Percentiles rank a stretch among this genome's conserved stretches.
Evolutionary conservation across 1,139 yeast genomes (phyloP).

Genomic region (Taiozyma sp.): DNA sequence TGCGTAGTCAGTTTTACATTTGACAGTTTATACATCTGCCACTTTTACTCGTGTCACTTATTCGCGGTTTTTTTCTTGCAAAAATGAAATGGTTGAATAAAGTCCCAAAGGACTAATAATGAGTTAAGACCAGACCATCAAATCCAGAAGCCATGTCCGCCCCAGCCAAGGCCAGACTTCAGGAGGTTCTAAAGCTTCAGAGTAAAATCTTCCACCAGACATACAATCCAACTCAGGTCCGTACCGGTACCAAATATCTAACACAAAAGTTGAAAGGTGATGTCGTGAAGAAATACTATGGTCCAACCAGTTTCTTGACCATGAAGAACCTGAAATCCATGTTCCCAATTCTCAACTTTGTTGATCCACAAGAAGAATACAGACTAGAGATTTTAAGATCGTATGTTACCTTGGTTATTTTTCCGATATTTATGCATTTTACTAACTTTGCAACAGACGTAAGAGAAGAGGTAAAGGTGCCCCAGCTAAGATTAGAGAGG

Average conservation of each 20-base stretch:
- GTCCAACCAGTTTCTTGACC: slow-evolving; percentile 59
- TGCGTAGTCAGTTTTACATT: too few relatives aligned
- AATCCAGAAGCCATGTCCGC: slow-evolving; percentile 12
- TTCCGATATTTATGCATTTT: neutral
- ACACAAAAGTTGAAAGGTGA: slow-evolving; percentile 75
- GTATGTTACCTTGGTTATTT: slow-evolving; percentile 3
- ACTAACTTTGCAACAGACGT: slow-evolving; percentile 28
- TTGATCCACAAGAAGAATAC: slow-evolving; percentile 71
- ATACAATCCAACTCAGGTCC: slow-evolving; percentile 59
- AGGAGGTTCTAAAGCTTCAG: slow-evolving; percentile 50
- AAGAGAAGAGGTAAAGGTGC: slow-evolving; percentile 93
- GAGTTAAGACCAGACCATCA: neutral
- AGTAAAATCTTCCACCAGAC: slow-evolving; percentile 58
- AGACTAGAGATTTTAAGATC: slow-evolving; percentile 59
- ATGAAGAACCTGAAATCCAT: slow-evolving; percentile 53
- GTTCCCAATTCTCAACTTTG: slow-evolving; percentile 52
- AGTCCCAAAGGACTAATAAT: neutral
- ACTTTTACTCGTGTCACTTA: neutral
- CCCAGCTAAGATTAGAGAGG: slow-evolving; percentile 67
- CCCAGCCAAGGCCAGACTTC: slow-evolving; percentile 39
- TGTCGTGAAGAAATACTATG: slow-evolving; percentile 65
- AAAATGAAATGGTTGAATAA: neutral
- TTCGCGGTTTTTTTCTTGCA: neutral
- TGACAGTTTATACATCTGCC: neutral
- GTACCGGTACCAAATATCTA: slow-evolving; percentile 77